Percentiles rank a stretch among this genome's conserved stretches.
Evolutionary conservation across 2,329 filamentous ascomycete species (phyloP).

Genomic region (Didymella glomerata): DNA sequence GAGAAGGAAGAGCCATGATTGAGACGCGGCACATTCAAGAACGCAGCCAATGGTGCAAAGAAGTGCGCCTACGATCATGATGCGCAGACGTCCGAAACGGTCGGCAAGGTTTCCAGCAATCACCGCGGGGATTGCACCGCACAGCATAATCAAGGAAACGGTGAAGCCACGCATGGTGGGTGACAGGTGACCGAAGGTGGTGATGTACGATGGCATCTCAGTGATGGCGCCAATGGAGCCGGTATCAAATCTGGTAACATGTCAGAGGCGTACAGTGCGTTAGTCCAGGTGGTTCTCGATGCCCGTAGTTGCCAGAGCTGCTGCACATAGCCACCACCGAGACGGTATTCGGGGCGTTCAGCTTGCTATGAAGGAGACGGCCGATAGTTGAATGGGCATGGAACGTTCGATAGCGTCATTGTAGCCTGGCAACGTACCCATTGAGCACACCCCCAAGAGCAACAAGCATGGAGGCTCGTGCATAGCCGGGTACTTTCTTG

Average conservation of each 20-base stretch:
- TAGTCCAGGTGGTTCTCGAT: not conserved
- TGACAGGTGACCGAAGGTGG: not conserved
- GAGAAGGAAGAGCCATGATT: not conserved
- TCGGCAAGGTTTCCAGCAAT: not conserved
- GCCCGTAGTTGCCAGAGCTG: no score
- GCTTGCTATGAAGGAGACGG: no score
- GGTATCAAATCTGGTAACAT: not conserved
- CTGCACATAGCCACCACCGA: no score
- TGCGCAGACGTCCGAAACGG: not conserved
- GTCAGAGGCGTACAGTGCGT: not conserved
- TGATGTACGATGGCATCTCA: not conserved
- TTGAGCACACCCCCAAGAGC: not conserved
- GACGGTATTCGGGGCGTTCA: no score
- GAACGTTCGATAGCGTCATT: not conserved
- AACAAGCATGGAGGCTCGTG: not conserved
- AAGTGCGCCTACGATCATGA: not conserved
- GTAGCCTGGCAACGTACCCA: not conserved
- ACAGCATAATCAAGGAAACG: not conserved
- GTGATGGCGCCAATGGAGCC: not conserved
- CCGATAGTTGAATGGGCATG: no score
- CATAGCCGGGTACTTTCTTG: not conserved
- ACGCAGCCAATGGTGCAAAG: not conserved
- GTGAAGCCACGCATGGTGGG: not conserved
- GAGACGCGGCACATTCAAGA: not conserved
- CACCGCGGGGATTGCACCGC: not conserved